phyloP scores from a whole-genome alignment of 2,329 filamentous ascomycete genomes.

The Colletotrichum paranaense region DNA sequence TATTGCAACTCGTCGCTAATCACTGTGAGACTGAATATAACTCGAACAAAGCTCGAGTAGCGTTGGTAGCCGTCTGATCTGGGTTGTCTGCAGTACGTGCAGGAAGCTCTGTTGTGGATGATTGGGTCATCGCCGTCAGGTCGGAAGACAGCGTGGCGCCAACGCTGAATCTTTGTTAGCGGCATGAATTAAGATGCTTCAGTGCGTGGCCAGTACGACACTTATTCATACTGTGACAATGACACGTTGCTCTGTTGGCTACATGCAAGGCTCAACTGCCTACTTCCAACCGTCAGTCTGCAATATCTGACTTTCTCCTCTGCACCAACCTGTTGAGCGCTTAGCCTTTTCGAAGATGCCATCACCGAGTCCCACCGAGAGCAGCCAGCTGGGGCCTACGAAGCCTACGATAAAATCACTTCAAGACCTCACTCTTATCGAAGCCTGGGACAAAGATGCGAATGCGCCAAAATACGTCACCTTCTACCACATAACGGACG shows the following conservation, averaged over 20 bases:
- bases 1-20: no score
- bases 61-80: no score
- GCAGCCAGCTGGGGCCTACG: neutral
- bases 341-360: neutral
- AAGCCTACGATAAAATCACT: neutral
- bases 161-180: neutral
- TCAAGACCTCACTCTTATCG: neutral
- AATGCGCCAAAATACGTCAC: neutral
- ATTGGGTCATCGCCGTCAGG: neutral
- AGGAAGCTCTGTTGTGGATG: neutral
- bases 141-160: neutral
- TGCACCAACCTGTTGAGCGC: no score
- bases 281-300: neutral
- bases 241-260: neutral
- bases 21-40: no score
- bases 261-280: neutral
- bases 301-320: neutral
- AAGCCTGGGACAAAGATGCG: neutral
- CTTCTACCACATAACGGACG: neutral
- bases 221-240: neutral
- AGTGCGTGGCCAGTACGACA: neutral
- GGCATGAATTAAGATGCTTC: neutral
- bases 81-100: neutral
- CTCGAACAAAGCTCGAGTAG: no score
- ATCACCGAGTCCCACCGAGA: neutral